Evolutionary conservation across 139 green algal genomes (phyloP), one percentile per base, ranked within the genome.

Genomic region (Coelastrella sp.): DNA sequence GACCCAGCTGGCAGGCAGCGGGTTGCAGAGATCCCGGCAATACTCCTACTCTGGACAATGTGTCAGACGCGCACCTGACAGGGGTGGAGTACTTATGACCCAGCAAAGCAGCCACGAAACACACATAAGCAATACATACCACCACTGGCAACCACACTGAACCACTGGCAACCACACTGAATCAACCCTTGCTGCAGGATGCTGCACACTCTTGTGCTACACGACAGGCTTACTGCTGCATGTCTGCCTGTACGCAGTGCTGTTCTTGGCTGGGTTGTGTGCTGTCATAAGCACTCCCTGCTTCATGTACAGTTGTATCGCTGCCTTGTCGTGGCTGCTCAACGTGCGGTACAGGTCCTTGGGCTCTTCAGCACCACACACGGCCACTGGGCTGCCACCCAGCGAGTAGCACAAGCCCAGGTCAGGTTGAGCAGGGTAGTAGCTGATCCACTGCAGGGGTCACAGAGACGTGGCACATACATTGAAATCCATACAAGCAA

Each of bases 371-470:
- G 82, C 35, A 10, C 63, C 82, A 65, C 82, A 87, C 25, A 78
- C 25, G n/a, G 82, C 65, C 22, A 87, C 11, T 0, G 82, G 82
- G 63, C 7, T 15, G 82, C 15, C 24, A 12, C 82, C 82, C 15
- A 87, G 61, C 17, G 60, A 78, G 63, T 79, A 87, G 82, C 82
- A 87, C 49, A 87, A 74, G 20, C 68, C 84, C 84, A 88, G 80
- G 68, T 88, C 68, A 8, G 27, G 19, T n/a, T 88, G 84, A 25
- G 84, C 84, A 14, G 84, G 84, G 20, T 81, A 88, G 84, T 88
- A 88, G 84, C 49, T 72, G 66, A 88, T 22, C 84, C 84, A 88
- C 68, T 76, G 68, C 68, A 76, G 19, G 19, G 24, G 63, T 20
- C 35, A 49, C 35, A 49, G 35, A 49, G 35, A 49, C 35, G 35